Base-by-base conservation (phyloP, 2,329 filamentous ascomycete genomes). In the Phaeosphaeria sp. region DNA sequence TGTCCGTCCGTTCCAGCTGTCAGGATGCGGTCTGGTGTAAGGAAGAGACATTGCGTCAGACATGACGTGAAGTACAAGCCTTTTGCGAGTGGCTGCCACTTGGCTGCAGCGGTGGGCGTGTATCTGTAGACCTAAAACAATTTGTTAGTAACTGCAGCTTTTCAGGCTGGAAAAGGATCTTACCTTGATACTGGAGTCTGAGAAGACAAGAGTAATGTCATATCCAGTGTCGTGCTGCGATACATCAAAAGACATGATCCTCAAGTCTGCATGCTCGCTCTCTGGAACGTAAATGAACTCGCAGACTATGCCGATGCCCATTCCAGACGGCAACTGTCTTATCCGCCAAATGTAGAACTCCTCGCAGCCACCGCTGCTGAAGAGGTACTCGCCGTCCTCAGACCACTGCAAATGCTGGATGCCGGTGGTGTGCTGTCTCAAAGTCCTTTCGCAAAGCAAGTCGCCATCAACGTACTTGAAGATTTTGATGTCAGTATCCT, bases 341-440 rank as follows among this genome's bases (percentile, higher is more conserved):
- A 94, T 76, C 42, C 86, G 84, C 94, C 95, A 99, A 11, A 93
- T 84, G 67, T 89, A 94, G 62, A 98, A 69, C 76, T 99, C 94
- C 74, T 97, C 94, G 59, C 88, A 89, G 0, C 93, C 95, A 6
- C 87, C 92, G 68, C 92, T 93, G 63, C 91, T 97, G 73, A 98
- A 91, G 2, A 99, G 84, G 66, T 89, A 90, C 1, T 81, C 75
- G 2, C 89, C 86, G 47, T 86, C 83, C 0, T 75, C 73, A 1
- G 90, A 87, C 91, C 92, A 98, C 58, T 84, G 84, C 1, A 97
- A 80, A 60, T 89, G 85, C 74, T 97, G 94, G 7, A 98, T 86
- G 0, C 94, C 95, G 0, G 92, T 89, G 1, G 87, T 89, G 72
- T 99, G 95, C 53, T 86, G 87, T 63, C 92, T 89, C 20, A 97